Percentiles rank a stretch among this genome's conserved stretches.
These are phyloP conservation scores for Erythrobasidium hasegawianum DNA, from an alignment of 1,284 basidiomycete species.

Conservation along the genomic window DNA sequence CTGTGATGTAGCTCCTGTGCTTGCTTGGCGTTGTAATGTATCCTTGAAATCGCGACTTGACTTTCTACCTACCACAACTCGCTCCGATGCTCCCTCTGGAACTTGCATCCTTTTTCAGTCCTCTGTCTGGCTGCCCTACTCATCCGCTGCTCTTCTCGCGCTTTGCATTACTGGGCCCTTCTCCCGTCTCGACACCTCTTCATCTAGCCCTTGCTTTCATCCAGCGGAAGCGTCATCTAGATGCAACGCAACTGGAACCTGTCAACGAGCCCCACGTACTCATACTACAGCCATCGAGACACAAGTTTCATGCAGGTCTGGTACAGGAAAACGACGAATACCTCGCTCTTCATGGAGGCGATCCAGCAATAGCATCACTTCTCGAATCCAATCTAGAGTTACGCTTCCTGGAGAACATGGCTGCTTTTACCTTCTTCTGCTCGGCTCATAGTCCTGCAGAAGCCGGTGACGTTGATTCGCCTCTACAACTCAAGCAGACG, in stretches of 20 bases:
- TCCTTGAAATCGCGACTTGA: too few relatives aligned
- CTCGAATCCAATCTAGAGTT: slow-evolving; percentile 22
- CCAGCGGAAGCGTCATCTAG: neutral
- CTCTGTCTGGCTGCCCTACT: slow-evolving; percentile 13
- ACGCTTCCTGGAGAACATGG: slow-evolving; percentile 19
- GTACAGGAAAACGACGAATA: slow-evolving; percentile 27
- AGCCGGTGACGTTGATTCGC: neutral
- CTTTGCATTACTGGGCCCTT: slow-evolving; percentile 19
- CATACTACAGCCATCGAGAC: slow-evolving; percentile 13
- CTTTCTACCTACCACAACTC: too few relatives aligned
- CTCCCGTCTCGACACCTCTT: slow-evolving; percentile 13
- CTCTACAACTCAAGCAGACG: slow-evolving; percentile 9
- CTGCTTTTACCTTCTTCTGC: slow-evolving; percentile 25
- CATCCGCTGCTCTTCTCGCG: slow-evolving; percentile 12
- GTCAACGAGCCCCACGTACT: neutral
- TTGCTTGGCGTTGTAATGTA: too few relatives aligned
- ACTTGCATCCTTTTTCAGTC: slow-evolving; percentile 21
- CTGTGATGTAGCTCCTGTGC: too few relatives aligned
- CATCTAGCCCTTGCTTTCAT: slow-evolving; percentile 25
- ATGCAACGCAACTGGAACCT: neutral
- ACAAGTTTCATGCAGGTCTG: slow-evolving; percentile 10
- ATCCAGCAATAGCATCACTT: slow-evolving; percentile 15
- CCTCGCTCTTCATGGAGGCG: slow-evolving; percentile 24
- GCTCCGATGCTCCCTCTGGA: slow-evolving; percentile 6
- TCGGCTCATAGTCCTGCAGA: neutral